Conservation (phyloP, 495 filamentous ascomycete genomes). For the Pseudoneurospora amorphoporcata region DNA sequence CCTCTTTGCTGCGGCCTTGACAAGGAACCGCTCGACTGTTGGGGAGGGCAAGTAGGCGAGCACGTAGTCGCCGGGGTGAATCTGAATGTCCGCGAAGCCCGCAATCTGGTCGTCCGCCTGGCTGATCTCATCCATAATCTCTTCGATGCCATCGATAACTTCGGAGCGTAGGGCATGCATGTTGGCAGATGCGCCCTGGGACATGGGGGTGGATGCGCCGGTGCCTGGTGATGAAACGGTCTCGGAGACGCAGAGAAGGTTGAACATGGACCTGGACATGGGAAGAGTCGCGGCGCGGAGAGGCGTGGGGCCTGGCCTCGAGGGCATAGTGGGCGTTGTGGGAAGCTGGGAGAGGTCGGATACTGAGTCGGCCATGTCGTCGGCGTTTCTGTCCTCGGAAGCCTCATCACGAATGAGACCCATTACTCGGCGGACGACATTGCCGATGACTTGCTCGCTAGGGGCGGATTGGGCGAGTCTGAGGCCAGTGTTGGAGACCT, state of each 20-base stretch:
- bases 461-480: slow-evolving; percentile 73
- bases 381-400: slow-evolving; percentile 66
- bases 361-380: slow-evolving; percentile 37
- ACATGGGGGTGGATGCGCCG: slow-evolving; percentile 35
- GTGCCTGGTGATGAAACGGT: slow-evolving; percentile 23
- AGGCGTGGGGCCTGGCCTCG: slow-evolving; percentile 28
- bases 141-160: slow-evolving; percentile 76
- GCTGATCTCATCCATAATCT: slow-evolving; percentile 83
- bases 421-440: slow-evolving; percentile 81
- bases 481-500: slow-evolving; percentile 64
- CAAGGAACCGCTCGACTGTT: slow-evolving; percentile 76
- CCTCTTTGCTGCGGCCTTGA: slow-evolving; percentile 72
- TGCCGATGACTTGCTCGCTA: slow-evolving; percentile 81
- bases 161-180: slow-evolving; percentile 66
- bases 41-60: slow-evolving; percentile 71
- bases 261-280: slow-evolving; percentile 66
- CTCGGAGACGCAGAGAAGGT: slow-evolving; percentile 45
- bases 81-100: slow-evolving; percentile 73
- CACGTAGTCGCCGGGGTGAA: slow-evolving; percentile 82
- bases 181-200: slow-evolving; percentile 24
- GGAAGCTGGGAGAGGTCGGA: slow-evolving; percentile 18
- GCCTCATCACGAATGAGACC: slow-evolving; percentile 87
- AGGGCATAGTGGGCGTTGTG: slow-evolving; percentile 16
- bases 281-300: slow-evolving; percentile 46
- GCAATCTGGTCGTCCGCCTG: slow-evolving; percentile 87